Evolutionary conservation across 441 rosid species (phyloP), one percentile per base, ranked within the genome.

Genomic region (Jatropha multifida): DNA sequence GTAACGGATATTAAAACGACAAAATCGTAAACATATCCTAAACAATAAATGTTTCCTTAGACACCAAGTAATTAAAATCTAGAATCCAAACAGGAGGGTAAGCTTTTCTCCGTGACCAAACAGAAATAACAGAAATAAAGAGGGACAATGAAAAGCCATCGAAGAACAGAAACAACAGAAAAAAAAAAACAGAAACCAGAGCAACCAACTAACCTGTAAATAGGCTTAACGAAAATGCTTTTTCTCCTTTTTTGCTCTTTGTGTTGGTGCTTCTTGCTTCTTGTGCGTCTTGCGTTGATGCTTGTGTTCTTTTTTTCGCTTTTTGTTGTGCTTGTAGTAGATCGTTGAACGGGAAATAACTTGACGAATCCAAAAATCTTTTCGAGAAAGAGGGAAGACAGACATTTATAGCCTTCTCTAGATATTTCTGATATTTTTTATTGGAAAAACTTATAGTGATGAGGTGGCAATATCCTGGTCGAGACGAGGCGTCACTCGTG

Each of bases 371-470:
- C 8, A 20, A n/a, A 61, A 72, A 52, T 0, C 51, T 17, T 18
- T 0, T 0, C 0, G 0, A 0, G 0, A 0, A 0, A 0, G 0
- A 0, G 3, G 5, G 0, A 0, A 0, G 17, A 23, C 7, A 71
- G 79, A 73, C 84, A 86, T 83, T 86, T 86, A 86, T 86, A 86
- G 73, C 81, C 77, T 83, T 83, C 83, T 81, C 89, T 74, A 77
- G 87, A 86, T 78, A 84, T 84, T 86, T 84, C 82, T 72, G 63
- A 69, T 10, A 18, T 58, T 6, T 62, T 7, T 4, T 32, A 32
- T 2, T 32, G 32, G 32, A 0, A 32, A 32, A 32, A 32, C 32
- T 32, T 1, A 32, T 32, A 32, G 32, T 32, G 32, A 32, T 32
- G 32, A 42, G 4, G 46, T 42, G 46, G 46, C 46, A 3, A 42